Percentiles rank a stretch among this genome's conserved stretches.
Evolutionary conservation across 1,139 yeast genomes (phyloP).

Genomic region (Kodamaea fungicola): DNA sequence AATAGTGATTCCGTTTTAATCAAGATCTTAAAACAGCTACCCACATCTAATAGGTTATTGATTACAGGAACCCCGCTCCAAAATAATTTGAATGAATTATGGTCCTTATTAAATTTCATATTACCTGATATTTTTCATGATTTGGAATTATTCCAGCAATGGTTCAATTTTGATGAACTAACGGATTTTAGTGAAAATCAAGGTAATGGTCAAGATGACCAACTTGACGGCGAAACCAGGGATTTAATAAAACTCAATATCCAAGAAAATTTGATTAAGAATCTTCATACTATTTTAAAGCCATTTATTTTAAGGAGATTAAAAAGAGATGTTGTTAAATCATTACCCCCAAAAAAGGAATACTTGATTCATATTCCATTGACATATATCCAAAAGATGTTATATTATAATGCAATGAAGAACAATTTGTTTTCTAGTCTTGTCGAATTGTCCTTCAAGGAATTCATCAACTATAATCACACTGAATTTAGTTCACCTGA

Average conservation of each 20-base stretch:
- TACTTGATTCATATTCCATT: conserved; percentile 74
- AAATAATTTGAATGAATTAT: conserved; percentile 80
- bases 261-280: conserved; percentile 62
- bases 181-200: conserved; percentile 39
- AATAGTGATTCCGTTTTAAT: conserved; percentile 77
- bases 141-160: conserved; percentile 80
- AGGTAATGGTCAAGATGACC: conserved; percentile 22
- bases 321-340: conserved; percentile 64
- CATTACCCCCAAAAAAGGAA: conserved; percentile 85
- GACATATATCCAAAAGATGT: conserved; percentile 55
- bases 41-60: conserved; percentile 66
- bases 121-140: conserved; percentile 92
- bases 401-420: conserved; percentile 61
- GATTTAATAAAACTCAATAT: conserved; percentile 57
- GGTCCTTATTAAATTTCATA: conserved; percentile 87
- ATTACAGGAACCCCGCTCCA: conserved; percentile 94
- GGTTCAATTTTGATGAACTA: conserved; percentile 79
- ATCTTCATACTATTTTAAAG: conserved; percentile 80
- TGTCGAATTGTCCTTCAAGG: conserved; percentile 43
- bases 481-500: conserved; percentile 13
- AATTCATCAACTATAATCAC: conserved; percentile 37
- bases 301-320: conserved; percentile 84
- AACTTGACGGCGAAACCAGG: conserved; percentile 27
- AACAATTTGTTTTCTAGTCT: conserved; percentile 41
- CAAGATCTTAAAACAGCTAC: conserved; percentile 61